A percentile compares a stretch with the other conserved stretches of the same genome.
phyloP scores from a whole-genome alignment of 176 grass and related monocot genomes.

The Lolium multiflorum region DNA sequence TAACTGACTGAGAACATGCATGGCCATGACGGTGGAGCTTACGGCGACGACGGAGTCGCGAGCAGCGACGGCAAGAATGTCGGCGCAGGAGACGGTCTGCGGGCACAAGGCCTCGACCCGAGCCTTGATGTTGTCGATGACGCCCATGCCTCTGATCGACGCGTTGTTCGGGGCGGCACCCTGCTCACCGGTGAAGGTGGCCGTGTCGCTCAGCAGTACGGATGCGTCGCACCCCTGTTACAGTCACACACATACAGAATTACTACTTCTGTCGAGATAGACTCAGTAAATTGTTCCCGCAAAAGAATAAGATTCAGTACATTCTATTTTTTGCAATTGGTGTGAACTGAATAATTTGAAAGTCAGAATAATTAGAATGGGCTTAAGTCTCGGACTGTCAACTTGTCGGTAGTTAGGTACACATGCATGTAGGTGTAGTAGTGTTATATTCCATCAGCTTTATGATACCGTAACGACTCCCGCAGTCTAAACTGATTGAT shows the following conservation, averaged over 20 bases:
- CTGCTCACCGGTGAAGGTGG: constrained; percentile 64
- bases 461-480: neutral
- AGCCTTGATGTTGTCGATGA: constrained; percentile 62
- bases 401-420: neutral
- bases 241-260: neutral
- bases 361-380: neutral
- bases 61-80: constrained; percentile 77
- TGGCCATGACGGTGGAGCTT: neutral
- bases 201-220: constrained; percentile 58
- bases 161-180: constrained; percentile 31
- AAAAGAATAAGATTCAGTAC: neutral
- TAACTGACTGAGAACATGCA: neutral
- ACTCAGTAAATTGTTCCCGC: neutral
- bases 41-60: constrained; percentile 82
- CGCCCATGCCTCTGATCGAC: constrained; percentile 55
- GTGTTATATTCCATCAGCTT: neutral
- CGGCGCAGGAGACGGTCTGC: constrained; percentile 77
- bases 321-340: neutral
- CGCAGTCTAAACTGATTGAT: neutral
- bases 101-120: constrained; percentile 54
- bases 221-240: constrained; percentile 62
- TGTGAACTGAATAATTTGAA: neutral
- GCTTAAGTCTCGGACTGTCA: neutral
- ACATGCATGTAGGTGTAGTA: neutral
- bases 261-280: neutral